Percentiles rank a stretch among this genome's conserved stretches.
phyloP scores from a whole-genome alignment of 2,329 filamentous ascomycete genomes.

The Phialophora verrucosa region DNA sequence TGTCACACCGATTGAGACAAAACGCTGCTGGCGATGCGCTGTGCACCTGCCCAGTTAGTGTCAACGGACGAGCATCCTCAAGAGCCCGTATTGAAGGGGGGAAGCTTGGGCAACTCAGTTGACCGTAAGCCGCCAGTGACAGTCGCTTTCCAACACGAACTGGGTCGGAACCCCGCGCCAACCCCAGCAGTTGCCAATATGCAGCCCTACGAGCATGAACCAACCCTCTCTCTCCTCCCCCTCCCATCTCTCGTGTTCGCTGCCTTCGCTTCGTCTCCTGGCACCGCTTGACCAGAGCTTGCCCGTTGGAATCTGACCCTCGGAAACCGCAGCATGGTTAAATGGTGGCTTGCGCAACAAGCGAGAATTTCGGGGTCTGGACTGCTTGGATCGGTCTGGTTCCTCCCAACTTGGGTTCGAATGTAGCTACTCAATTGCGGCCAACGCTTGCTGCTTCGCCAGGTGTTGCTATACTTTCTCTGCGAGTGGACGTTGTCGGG shows the following conservation, averaged over 20 bases:
- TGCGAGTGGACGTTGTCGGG: not conserved
- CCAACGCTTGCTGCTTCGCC: not conserved
- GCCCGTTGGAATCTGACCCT: not conserved
- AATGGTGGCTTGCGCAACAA: conserved; percentile 32
- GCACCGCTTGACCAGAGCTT: not conserved
- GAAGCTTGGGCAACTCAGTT: not conserved
- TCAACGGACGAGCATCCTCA: not conserved
- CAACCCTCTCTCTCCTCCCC: conserved; percentile 1
- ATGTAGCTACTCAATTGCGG: not conserved
- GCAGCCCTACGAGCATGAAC: conserved; percentile 14
- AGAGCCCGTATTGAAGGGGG: not conserved
- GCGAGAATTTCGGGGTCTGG: conserved; percentile 31
- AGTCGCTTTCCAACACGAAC: not conserved
- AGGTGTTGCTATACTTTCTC: not conserved
- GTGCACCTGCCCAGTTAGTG: not conserved
- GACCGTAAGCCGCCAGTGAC: not conserved
- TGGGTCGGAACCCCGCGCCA: conserved; percentile 12
- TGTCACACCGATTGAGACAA: not conserved
- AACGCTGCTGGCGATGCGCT: not conserved
- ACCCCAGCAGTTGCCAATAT: conserved; percentile 1
- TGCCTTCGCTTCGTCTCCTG: conserved; percentile 2
- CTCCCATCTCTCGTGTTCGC: conserved; percentile 10
- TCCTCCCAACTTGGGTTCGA: not conserved
- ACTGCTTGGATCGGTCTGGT: conserved; percentile 15
- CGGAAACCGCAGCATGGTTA: conserved; percentile 1